Base-by-base conservation (phyloP, 768 basidiomycete species). In the Brasilioporus rufonigricans region DNA sequence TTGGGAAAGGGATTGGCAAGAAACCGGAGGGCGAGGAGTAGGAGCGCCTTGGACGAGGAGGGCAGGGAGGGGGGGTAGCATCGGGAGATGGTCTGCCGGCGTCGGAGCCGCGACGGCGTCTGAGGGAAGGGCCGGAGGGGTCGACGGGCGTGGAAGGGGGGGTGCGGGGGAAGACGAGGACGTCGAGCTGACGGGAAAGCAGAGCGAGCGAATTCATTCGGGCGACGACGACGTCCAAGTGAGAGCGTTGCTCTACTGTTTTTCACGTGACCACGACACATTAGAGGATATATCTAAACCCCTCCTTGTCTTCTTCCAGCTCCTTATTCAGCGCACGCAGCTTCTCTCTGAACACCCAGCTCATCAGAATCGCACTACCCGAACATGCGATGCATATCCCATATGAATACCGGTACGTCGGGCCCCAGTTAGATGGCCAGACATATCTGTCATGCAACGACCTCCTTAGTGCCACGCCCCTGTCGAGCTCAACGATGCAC, bases 201-300 rank as follows among this genome's bases (percentile, higher is more conserved):
- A 89, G 86, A 18, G 81, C 78, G 65, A 93, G 82, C 63, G 88
- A 88, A 76, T 93, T 92, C 91, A 93, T 93, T 14, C 39, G n/a
- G 44, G 29, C 33, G 54, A 43, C 26, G 43, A 52, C 13, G 23
- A 44, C 43, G 45, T 26, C 43, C 18, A 36, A 23, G 29, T 12
- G 31, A 31, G 40, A 23, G 44, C 44, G 36, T 38, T 16, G 11
- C 23, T 12, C 35, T 53, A 44, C 26, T 55, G 36, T 41, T 40
- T 44, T 19, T 35, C 49, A 61, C 49, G 33, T 46, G 53, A 55
- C 47, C 32, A 85, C 27, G 81, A 23, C 24, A 38, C 16, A 23
- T n/a, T 29, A 29, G 27, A 5, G 27, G 9, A 81, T 61, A 66
- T 85, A 87, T 58, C 78, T 74, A 69, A 80, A 79, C 10, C 27